phyloP scores from a whole-genome alignment of 768 basidiomycete genomes.

The Boletus subparvulus region DNA sequence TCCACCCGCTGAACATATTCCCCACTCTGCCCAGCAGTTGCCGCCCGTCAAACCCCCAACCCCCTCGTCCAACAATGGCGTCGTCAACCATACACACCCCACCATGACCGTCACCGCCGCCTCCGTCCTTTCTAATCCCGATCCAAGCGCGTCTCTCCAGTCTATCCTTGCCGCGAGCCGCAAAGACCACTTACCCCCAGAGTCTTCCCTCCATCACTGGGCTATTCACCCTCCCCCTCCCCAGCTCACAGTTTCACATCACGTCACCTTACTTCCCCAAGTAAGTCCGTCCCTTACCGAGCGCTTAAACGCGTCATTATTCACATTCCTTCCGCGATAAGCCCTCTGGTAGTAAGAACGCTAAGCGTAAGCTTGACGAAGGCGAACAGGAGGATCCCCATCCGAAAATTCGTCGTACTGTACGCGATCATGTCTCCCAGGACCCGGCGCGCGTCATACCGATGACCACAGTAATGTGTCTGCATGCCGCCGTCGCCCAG shows the following conservation, averaged over 20 bases:
- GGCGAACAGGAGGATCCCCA: slow-evolving; percentile 61
- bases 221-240: slow-evolving; percentile 30
- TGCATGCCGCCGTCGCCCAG: slow-evolving; percentile 92
- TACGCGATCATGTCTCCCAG: slow-evolving; percentile 77
- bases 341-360: slow-evolving; percentile 41
- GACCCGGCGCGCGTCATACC: slow-evolving; percentile 74
- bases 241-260: slow-evolving; percentile 32
- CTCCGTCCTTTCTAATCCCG: slow-evolving; percentile 39
- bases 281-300: slow-evolving; percentile 33
- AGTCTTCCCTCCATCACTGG: slow-evolving; percentile 40
- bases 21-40: slow-evolving; percentile 36
- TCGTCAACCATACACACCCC: slow-evolving; percentile 30
- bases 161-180: slow-evolving; percentile 36
- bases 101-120: slow-evolving; percentile 31
- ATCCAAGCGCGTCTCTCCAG: slow-evolving; percentile 40
- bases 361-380: slow-evolving; percentile 75
- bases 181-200: slow-evolving; percentile 33
- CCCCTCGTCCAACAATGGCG: slow-evolving; percentile 26
- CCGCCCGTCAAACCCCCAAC: slow-evolving; percentile 24
- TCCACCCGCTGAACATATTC: slow-evolving; percentile 26
- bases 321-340: slow-evolving; percentile 24
- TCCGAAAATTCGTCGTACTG: slow-evolving; percentile 79
- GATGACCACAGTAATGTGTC: slow-evolving; percentile 88
- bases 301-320: slow-evolving; percentile 31
- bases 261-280: slow-evolving; percentile 37